Evolutionary conservation across 208 protist genomes (phyloP), one percentile per base, ranked within the genome.

Genomic region (Trypanosomatidae sp.): DNA sequence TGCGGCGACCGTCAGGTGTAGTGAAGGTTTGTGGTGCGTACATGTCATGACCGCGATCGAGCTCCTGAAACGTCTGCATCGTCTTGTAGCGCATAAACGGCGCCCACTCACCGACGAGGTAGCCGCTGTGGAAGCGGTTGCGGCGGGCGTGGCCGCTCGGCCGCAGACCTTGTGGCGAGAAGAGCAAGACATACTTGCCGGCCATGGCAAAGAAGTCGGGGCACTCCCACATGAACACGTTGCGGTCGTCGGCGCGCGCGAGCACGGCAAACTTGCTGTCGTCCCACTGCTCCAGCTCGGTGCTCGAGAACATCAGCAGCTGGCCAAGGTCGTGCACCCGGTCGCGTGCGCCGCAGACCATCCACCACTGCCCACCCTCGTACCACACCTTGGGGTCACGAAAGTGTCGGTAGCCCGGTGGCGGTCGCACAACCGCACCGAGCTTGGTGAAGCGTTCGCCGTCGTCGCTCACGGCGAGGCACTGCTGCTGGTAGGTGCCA

Each of bases 221-320:
- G 41, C 66, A 74, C 49, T 74, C 66, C 61, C 66, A 73, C 66
- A 73, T 73, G 41, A 73, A 73, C 11, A 66, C 51, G 44, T 73
- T 73, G 40, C 57, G 49, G 48, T 73, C 60, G n/a, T 48, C 48
- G 15, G 58, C 57, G 16, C 28, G 13, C 22, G 23, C 43, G 16
- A 68, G 30, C n/a, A 73, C 46, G 22, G 43, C 43, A 42, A 48
- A 73, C 33, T 48, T 25, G 20, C 48, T 60, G 24, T 56, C 51
- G 32, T 73, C 48, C 61, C 66, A 73, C 32, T 49, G 23, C 35
- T 48, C 32, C 3, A 66, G 45, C 40, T 59, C 40, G 15, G 54
- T 43, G 4, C 35, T 55, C 25, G 53, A 53, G 66, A 54, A 73
- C 21, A 73, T 48, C 0, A 73, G 41, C 2, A 66, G 53, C 50